Evolutionary conservation across 345 rosid species (phyloP), one percentile per base, ranked within the genome.

Genomic region (Microthlaspi erraticum): DNA sequence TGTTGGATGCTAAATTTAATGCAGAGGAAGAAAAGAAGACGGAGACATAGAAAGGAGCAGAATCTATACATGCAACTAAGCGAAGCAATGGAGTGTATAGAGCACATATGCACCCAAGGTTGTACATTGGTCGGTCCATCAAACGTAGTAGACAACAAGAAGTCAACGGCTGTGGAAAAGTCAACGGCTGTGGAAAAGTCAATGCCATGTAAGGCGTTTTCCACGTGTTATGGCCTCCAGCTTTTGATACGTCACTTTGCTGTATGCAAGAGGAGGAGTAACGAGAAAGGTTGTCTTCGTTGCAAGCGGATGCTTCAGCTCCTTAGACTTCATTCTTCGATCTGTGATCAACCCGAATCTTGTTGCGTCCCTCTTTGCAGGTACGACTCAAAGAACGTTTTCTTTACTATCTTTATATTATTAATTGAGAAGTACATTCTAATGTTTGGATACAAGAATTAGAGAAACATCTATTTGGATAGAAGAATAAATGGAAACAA

Each of bases 241-340:
- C 77, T 76, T 32, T 44, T 84, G 87, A 78, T 93, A 72, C 83
- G 80, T 64, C 97, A 93, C 59, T 88, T 93, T 41, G 91, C 89
- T 1, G 39, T 62, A 5, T 93, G 98, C 57, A 80, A 60, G 66
- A 86, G 50, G 62, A 82, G 97, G 51, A 82, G 51, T 26, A 81
- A 78, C 20, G 90, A 85, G 9, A 66, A 66, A 5, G 87, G 93
- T 13, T 93, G 98, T 77, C 43, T 76, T 1, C 79, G 91, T 11
- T 91, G 98, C 73, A 88, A 85, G 77, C 63, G 96, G 70, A 81
- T 93, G 97, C 79, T 92, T 92, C 97, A 86, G 81, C 92, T 93
- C 26, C 83, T 93, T 11, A 81, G 87, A 77, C 97, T 93, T 39
- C 98, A 93, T 72, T 79, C 96, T 10, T 84, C 81, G 0, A 73